Percentiles rank a stretch among this genome's conserved stretches.
Evolutionary conservation across 768 basidiomycete genomes (phyloP).

Genomic region (Russula lepida): DNA sequence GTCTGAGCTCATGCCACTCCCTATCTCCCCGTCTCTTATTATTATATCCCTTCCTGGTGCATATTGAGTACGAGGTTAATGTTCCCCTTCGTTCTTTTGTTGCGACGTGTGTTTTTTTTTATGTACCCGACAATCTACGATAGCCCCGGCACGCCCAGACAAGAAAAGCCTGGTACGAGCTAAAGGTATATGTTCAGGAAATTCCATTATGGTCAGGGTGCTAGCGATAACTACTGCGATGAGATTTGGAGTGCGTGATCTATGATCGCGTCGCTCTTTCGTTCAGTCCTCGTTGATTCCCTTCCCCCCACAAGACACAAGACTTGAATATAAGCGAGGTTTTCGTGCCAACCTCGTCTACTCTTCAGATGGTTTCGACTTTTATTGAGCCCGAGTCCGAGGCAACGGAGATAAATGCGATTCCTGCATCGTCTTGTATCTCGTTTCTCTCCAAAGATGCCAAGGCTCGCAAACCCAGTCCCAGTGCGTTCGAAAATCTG

Average conservation of each 20-base stretch:
- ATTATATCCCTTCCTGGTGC: not conserved
- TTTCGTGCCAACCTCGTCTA: not conserved
- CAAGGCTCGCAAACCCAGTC: slow-evolving; percentile 46
- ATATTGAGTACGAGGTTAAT: not conserved
- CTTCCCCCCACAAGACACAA: too few species aligned
- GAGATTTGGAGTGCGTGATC: too few species aligned
- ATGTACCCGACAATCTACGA: not conserved
- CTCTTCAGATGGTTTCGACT: too few species aligned
- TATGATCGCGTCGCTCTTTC: too few species aligned
- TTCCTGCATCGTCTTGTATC: slow-evolving; percentile 49
- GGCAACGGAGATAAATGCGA: slow-evolving; percentile 17
- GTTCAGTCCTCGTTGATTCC: too few species aligned
- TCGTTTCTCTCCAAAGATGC: slow-evolving; percentile 54
- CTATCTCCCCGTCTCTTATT: not conserved
- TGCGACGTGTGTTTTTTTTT: not conserved
- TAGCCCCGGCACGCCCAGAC: too few species aligned
- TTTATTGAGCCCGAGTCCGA: not conserved
- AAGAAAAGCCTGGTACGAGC: too few species aligned
- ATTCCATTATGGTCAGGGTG: too few species aligned
- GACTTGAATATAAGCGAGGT: too few species aligned
- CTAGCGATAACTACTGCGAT: too few species aligned
- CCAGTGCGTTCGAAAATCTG: slow-evolving; percentile 39
- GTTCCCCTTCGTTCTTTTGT: not conserved
- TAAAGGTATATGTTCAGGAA: too few species aligned
- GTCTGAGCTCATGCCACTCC: not conserved